Conservation (phyloP, 2,329 filamentous ascomycete genomes). For the Exophiala calicioides region DNA sequence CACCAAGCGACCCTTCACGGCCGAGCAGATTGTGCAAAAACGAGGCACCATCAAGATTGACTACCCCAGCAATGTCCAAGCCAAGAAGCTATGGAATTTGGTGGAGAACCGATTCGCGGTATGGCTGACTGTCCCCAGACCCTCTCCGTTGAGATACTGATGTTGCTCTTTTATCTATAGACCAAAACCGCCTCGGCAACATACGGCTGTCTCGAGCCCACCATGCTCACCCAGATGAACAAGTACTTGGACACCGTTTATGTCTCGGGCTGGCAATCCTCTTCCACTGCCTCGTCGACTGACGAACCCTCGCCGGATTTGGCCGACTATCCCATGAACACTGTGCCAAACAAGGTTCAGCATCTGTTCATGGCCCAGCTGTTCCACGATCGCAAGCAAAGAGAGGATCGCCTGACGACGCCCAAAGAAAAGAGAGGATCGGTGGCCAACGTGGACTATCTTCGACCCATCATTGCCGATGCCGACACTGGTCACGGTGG, state of each 20-base stretch:
- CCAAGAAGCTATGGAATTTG: conserved; percentile 93
- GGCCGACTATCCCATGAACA: conserved; percentile 96
- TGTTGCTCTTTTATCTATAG: conserved; percentile 47
- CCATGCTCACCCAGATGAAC: conserved; percentile 99
- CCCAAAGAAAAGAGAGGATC: conserved; percentile 71
- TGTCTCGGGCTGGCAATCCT: conserved; percentile 98
- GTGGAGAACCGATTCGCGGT: conserved; percentile 86
- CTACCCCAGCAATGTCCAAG: conserved; percentile 83
- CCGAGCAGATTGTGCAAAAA: conserved; percentile 96
- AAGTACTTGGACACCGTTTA: conserved; percentile 99
- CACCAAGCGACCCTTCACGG: conserved; percentile 89
- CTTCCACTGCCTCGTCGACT: conserved; percentile 89
- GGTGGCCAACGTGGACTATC: conserved; percentile 83
- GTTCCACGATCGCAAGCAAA: conserved; percentile 99
- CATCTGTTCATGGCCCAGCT: conserved; percentile 98
- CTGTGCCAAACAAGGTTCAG: conserved; percentile 95
- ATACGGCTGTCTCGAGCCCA: conserved; percentile 95
- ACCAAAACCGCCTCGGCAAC: conserved; percentile 86
- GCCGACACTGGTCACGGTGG: conserved; percentile 97
- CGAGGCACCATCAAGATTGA: conserved; percentile 86
- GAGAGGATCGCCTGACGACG: conserved; percentile 83
- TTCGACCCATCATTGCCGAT: conserved; percentile 93
- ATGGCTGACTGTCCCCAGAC: conserved; percentile 32
- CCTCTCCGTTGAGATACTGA: no score
- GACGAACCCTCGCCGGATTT: conserved; percentile 97